These are phyloP conservation scores for Penicillium simplicissimum DNA, from an alignment of 495 filamentous ascomycete species.

Conservation along the genomic window DNA sequence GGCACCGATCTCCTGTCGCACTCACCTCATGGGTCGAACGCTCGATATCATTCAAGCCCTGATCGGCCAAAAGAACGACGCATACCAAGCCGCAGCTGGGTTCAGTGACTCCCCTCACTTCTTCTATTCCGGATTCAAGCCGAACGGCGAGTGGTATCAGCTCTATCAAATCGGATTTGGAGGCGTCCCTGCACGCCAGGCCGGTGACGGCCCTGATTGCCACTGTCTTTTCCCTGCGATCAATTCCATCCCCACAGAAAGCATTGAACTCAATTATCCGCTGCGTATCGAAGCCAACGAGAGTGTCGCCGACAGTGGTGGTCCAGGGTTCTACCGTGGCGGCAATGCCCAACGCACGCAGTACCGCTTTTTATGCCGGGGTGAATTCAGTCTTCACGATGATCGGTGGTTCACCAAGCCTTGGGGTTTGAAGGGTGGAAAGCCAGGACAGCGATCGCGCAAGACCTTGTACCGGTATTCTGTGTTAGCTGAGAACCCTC, in stretches of 20 bases:
- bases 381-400: conserved; percentile 51
- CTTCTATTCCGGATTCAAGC: conserved; percentile 53
- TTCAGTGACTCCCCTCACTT: conserved; percentile 54
- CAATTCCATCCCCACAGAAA: conserved; percentile 53
- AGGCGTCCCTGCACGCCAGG: conserved; percentile 49
- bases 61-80: conserved; percentile 47
- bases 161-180: conserved; percentile 56
- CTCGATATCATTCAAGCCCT: conserved; percentile 53
- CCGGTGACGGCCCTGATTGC: conserved; percentile 52
- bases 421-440: conserved; percentile 50
- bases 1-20: conserved; percentile 51
- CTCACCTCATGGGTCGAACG: conserved; percentile 46
- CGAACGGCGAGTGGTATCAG: conserved; percentile 52
- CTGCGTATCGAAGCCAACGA: conserved; percentile 52
- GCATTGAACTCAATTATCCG: conserved; percentile 52
- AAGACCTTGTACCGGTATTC: conserved; percentile 46
- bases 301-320: conserved; percentile 50
- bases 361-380: conserved; percentile 48
- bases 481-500: conserved; percentile 27
- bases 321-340: conserved; percentile 48
- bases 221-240: conserved; percentile 55
- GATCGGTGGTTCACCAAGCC: conserved; percentile 55
- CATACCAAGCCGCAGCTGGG: conserved; percentile 50
- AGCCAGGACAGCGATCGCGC: conserved; percentile 44
- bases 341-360: conserved; percentile 51